Evolutionary conservation across 805 yeast species (phyloP), one percentile per base, ranked within the genome.

Genomic region (Cyberlindnera misumaiensis): DNA sequence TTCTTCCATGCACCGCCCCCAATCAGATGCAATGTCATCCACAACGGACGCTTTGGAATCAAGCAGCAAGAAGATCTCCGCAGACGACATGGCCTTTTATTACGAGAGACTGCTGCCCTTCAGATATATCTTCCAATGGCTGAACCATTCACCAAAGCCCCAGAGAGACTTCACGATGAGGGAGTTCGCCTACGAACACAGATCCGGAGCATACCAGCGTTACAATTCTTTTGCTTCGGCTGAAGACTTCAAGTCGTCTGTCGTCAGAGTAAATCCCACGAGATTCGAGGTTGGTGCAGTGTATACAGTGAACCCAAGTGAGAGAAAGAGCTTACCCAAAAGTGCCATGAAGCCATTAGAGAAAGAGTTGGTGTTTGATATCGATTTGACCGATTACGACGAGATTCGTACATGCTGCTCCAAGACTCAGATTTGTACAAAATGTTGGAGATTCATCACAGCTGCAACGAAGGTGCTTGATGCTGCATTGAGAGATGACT

Each of bases 311-410:
- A 86, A 85, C 45, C 98, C 97, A n/a, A 77, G 76, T 40, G 85
- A 87, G 42, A 71, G 95, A 38, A 89, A 85, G 53, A 70, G 78
- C 8, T 66, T 87, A 12, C 76, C 94, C 14, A 84, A 84, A 49
- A 71, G 71, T 24, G 82, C 85, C 16, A 75, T 88, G 80, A 80
- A 77, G 51, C 93, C 98, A 1, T 52, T 81, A 26, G 70, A 76
- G 47, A 93, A 93, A 59, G 98, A 93, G 58, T 68, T 93, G 41
- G 96, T 89, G 6, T 83, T 93, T 48, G 98, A 93, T 77, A 90
- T 93, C 47, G 98, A 93, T 80, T 77, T 93, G 70, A 93, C 96
- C 18, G 98, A 93, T 65, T 93, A 93, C 59, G 97, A 90, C 62
- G 83, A 80, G 18, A 75, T 86, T 49, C 78, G 98, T 63, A 90